Conservation (phyloP, 2,329 filamentous ascomycete genomes). For the Ambrosiella beaveri region DNA sequence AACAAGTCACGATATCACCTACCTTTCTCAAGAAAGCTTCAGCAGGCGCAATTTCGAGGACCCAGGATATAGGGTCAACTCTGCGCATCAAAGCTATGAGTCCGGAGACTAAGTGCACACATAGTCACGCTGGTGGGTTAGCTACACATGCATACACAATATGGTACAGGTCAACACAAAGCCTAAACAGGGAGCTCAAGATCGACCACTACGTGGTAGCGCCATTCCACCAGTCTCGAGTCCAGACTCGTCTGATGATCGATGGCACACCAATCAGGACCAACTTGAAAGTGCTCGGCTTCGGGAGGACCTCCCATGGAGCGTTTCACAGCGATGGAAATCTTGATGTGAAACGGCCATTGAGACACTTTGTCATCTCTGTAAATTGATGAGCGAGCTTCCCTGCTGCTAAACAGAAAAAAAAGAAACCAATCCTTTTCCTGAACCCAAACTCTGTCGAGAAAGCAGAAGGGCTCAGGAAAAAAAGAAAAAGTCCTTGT, state of each 20-base stretch:
- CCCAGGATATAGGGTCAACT: not conserved
- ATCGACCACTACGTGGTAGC: not conserved
- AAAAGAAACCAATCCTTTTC: constrained; percentile 10
- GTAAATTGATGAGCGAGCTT: constrained; percentile 18
- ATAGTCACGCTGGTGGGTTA: not conserved
- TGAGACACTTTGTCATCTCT: constrained; percentile 34
- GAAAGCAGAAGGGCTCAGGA: not conserved
- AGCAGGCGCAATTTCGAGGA: not conserved
- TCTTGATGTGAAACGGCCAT: constrained; percentile 53
- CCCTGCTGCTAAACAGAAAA: not conserved
- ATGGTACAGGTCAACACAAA: constrained; percentile 13
- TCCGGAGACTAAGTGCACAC: not conserved
- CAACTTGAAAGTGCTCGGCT: constrained; percentile 21
- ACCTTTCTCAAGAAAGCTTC: not conserved
- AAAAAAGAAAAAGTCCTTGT: constrained; percentile 7
- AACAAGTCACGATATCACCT: not conserved
- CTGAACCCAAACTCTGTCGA: constrained; percentile 15
- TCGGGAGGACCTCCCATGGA: constrained; percentile 64
- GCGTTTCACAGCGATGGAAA: constrained; percentile 40
- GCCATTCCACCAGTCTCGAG: not conserved
- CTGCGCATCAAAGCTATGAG: too few relatives aligned
- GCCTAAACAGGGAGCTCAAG: constrained; percentile 8
- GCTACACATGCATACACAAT: constrained; percentile 8
- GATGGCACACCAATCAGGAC: not conserved
- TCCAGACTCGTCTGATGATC: not conserved